Percentiles rank a stretch among this genome's conserved stretches.
Evolutionary conservation across 2,329 filamentous ascomycete genomes (phyloP).

Genomic region (Exophiala spinifera): DNA sequence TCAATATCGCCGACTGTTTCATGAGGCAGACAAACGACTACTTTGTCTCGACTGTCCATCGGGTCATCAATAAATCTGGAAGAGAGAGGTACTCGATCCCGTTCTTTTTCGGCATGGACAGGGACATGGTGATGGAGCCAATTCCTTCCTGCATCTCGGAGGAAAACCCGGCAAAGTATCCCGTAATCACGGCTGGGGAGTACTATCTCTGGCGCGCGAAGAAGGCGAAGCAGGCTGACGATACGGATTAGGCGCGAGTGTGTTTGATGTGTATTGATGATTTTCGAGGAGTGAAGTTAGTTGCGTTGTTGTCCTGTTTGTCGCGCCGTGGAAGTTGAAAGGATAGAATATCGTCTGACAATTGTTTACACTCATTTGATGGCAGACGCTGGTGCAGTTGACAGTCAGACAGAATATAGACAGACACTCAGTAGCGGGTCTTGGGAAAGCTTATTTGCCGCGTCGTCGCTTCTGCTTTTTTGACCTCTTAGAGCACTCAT

Average conservation of each 20-base stretch:
- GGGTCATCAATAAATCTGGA: conserved; percentile 39
- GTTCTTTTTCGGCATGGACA: conserved; percentile 36
- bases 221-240: conserved; percentile 6
- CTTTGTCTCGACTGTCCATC: conserved; percentile 43
- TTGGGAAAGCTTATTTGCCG: no score
- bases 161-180: conserved; percentile 34
- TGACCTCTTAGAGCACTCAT: no score
- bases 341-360: no score
- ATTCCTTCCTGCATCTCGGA: conserved; percentile 32
- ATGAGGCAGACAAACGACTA: conserved; percentile 44
- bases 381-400: no score
- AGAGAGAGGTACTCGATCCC: conserved; percentile 40
- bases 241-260: not conserved
- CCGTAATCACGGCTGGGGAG: conserved; percentile 33
- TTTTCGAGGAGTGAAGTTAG: no score
- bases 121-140: conserved; percentile 26
- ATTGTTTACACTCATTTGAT: no score
- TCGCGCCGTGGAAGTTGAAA: no score
- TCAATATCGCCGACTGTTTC: conserved; percentile 47
- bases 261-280: no score
- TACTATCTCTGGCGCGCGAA: conserved; percentile 29
- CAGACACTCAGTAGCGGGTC: no score
- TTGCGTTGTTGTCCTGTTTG: no score
- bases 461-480: no score
- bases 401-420: no score